A percentile compares a stretch with the other conserved stretches of the same genome.
These are phyloP conservation scores for Penicillium italicum DNA, from an alignment of 2,329 filamentous ascomycete genomes.

Conservation along the genomic window DNA sequence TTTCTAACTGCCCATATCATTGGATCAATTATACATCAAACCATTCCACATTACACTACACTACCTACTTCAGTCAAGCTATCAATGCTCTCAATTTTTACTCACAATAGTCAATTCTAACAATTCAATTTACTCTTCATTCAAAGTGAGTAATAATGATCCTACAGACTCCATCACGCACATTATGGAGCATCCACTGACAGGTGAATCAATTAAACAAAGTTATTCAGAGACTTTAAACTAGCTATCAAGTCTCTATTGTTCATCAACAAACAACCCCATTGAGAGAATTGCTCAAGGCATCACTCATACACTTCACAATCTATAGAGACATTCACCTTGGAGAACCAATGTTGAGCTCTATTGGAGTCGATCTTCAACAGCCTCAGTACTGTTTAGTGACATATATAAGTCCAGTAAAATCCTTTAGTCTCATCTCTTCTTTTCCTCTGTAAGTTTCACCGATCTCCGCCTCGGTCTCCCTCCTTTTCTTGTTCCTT, in stretches of 20 bases:
- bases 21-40: neutral
- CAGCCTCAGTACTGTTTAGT: neutral
- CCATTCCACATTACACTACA: too few species aligned
- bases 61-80: too few species aligned
- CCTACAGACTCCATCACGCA: neutral
- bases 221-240: neutral
- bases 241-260: neutral
- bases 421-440: neutral
- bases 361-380: neutral
- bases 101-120: neutral
- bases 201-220: neutral
- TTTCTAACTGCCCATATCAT: neutral
- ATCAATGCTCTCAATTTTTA: neutral
- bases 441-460: neutral
- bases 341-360: neutral
- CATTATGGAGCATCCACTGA: neutral
- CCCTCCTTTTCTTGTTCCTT: too few species aligned
- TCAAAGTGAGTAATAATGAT: neutral
- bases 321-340: neutral
- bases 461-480: neutral
- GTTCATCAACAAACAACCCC: neutral
- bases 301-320: neutral
- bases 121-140: neutral
- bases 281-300: neutral
- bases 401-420: neutral